Evolutionary conservation across 2,329 filamentous ascomycete genomes (phyloP), one percentile per base, ranked within the genome.

Genomic region (Xylaria sp.): DNA sequence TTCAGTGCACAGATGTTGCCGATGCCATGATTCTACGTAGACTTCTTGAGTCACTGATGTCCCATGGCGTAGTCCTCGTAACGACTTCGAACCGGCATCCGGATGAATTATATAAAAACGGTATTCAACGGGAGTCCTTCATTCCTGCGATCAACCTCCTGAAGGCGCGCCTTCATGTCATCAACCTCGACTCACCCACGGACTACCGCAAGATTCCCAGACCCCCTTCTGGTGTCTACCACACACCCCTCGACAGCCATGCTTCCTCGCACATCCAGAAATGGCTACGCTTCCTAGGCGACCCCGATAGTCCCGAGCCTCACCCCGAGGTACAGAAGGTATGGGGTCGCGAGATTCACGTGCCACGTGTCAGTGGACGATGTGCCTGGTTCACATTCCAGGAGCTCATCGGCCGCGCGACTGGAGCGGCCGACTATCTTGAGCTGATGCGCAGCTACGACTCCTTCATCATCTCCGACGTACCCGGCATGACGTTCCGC

Each of bases 41-140:
- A 65, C 80, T 99, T 4, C 84, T 99, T 7, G 92, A 97, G 75
- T 83, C 85, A 1, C 83, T 99, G 58, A 97, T 97, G 92, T 90
- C 90, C 3, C 92, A 97, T 70, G 94, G 94, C n/a, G 92, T 96
- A 2, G 92, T 97, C 13, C 82, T 99, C 55, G 89, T 99, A 37
- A 97, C 94, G 5, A 99, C 94, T 0, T 96, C 91, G 6, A 99
- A 99, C 75, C 84, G 94, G n/a, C 92, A 97, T 68, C 94, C 94
- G 0, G 87, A 95, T 69, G 93, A 99, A 61, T 83, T 99, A 6
- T 99, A 99, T 80, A 96, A 94, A 75, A 99, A 99, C 73, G 94
- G 94, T 58, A 93, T 99, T 65, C 94, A 99, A 76, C 87, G 94
- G 60, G 88, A 96, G 67, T 96, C 91, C 5, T 99, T 99, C 73